These are phyloP conservation scores for Primulina huaijiensis DNA, from an alignment of 257 asterid genomes.

Conservation along the genomic window DNA sequence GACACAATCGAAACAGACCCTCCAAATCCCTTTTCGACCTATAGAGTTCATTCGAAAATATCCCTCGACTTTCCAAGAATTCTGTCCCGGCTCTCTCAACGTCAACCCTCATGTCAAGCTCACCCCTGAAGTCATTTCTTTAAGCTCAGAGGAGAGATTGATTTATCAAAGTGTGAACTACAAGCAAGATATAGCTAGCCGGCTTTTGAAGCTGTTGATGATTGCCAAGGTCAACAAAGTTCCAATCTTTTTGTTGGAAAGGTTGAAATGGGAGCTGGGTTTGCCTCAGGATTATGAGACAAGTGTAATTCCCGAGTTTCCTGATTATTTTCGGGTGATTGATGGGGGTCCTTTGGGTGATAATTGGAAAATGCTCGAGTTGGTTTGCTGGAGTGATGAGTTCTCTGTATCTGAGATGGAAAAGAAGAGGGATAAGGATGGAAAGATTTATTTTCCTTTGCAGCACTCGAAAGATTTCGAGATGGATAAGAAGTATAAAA, in stretches of 20 bases:
- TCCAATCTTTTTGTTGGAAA: constrained; percentile 52
- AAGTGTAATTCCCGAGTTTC: constrained; percentile 70
- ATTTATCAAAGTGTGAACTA: constrained; percentile 50
- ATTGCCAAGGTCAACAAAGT: constrained; percentile 57
- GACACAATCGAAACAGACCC: constrained; percentile 43
- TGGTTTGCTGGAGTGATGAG: constrained; percentile 85
- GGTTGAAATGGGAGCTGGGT: constrained; percentile 79
- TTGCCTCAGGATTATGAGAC: constrained; percentile 58
- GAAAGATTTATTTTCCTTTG: constrained; percentile 38
- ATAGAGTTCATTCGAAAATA: constrained; percentile 72
- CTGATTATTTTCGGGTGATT: constrained; percentile 68
- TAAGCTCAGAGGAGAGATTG: constrained; percentile 56
- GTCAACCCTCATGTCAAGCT: constrained; percentile 77
- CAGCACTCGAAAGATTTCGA: constrained; percentile 62
- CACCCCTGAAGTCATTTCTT: constrained; percentile 40
- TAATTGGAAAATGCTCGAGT: constrained; percentile 47
- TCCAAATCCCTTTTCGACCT: constrained; percentile 72
- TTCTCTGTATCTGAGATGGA: constrained; percentile 66
- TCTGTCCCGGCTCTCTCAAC: constrained; percentile 53
- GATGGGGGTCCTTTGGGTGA: constrained; percentile 25
- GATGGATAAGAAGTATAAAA: constrained; percentile 80
- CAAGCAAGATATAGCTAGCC: constrained; percentile 58
- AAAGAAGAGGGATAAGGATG: constrained; percentile 36
- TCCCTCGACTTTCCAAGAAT: constrained; percentile 66
- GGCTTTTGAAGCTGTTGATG: constrained; percentile 86